A percentile compares a stretch with the other conserved stretches of the same genome.
phyloP scores from a whole-genome alignment of 352 stramenopile genomes.

The Pythium brachiatum region DNA sequence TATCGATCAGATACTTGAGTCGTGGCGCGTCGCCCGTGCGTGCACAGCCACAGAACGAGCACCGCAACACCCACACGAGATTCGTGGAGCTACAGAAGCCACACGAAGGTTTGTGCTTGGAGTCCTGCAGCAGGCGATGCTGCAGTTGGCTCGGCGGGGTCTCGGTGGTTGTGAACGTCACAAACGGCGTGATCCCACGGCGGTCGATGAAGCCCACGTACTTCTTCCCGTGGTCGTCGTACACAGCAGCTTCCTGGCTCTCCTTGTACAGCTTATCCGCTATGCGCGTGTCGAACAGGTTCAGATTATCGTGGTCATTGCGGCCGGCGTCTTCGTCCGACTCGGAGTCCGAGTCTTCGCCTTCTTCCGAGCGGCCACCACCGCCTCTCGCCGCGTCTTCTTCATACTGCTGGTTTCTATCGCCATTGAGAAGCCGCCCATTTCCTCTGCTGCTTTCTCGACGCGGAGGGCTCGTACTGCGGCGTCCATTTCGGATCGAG shows the following conservation, averaged over 20 bases:
- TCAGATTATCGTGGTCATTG: slow-evolving; percentile 21
- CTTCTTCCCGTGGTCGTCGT: slow-evolving; percentile 45
- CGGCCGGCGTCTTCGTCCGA: background rate
- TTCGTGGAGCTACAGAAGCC: slow-evolving; percentile 77
- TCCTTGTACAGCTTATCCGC: slow-evolving; percentile 31
- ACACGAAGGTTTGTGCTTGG: slow-evolving; percentile 29
- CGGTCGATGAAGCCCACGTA: slow-evolving; percentile 48
- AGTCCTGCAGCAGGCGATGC: slow-evolving; percentile 31
- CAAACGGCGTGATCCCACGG: slow-evolving; percentile 59
- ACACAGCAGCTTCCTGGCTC: slow-evolving; percentile 24
- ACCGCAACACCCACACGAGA: slow-evolving; percentile 59
- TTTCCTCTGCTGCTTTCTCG: slow-evolving; percentile 1
- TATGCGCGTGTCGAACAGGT: slow-evolving; percentile 24
- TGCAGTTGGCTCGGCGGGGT: slow-evolving; percentile 53
- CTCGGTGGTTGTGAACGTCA: slow-evolving; percentile 55
- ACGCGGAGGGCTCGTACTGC: slow-evolving; percentile 3
- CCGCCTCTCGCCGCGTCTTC: background rate
- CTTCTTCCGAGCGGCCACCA: slow-evolving; percentile 6
- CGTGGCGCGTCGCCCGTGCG: slow-evolving; percentile 71
- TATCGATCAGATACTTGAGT: slow-evolving; percentile 78
- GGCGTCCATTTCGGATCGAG: background rate
- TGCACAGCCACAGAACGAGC: slow-evolving; percentile 65
- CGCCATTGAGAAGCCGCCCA: background rate
- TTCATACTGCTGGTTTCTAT: slow-evolving; percentile 8
- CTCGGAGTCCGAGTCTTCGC: slow-evolving; percentile 8